These are phyloP conservation scores for Pythium brassicae DNA, from an alignment of 352 stramenopile species.

Conservation along the genomic window DNA sequence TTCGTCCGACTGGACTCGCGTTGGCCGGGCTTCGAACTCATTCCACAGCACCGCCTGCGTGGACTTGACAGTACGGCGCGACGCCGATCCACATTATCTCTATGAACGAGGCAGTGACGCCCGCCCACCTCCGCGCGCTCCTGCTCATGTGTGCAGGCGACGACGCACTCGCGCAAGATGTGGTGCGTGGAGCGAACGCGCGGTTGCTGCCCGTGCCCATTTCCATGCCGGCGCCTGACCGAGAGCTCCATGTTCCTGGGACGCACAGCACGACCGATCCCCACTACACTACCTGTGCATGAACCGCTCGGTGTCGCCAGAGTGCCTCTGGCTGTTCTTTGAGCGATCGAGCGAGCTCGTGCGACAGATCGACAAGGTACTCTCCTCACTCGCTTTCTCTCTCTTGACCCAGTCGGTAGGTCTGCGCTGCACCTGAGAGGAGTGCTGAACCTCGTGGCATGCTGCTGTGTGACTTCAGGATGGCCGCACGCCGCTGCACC, in stretches of 20 bases:
- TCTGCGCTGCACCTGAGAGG: background rate
- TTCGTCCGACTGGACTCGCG: background rate
- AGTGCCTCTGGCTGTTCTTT: conserved; percentile 72
- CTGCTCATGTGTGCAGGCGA: conserved; percentile 35
- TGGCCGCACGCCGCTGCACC: conserved; percentile 51
- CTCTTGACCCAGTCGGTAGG: too few relatives aligned
- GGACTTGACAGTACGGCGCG: conserved; percentile 34
- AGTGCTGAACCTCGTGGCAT: background rate
- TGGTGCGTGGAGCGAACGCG: conserved; percentile 9
- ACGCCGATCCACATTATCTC: conserved; percentile 63
- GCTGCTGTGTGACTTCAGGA: conserved; percentile 24
- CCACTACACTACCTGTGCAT: conserved; percentile 74
- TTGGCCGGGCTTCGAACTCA: background rate
- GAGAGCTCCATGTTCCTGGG: background rate
- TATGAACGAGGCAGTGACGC: conserved; percentile 46
- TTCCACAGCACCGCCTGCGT: background rate
- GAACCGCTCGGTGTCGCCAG: conserved; percentile 43
- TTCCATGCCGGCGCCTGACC: too few relatives aligned
- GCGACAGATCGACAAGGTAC: conserved; percentile 49
- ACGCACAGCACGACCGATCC: conserved; percentile 37
- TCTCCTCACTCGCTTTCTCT: too few relatives aligned
- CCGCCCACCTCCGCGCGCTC: conserved; percentile 29
- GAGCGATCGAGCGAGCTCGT: conserved; percentile 51
- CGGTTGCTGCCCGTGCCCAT: background rate
- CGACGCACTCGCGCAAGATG: conserved; percentile 40